Percentiles rank a stretch among this genome's conserved stretches.
Evolutionary conservation across 441 rosid species (phyloP).

Genomic region (Rhodomyrtus psidioides): DNA sequence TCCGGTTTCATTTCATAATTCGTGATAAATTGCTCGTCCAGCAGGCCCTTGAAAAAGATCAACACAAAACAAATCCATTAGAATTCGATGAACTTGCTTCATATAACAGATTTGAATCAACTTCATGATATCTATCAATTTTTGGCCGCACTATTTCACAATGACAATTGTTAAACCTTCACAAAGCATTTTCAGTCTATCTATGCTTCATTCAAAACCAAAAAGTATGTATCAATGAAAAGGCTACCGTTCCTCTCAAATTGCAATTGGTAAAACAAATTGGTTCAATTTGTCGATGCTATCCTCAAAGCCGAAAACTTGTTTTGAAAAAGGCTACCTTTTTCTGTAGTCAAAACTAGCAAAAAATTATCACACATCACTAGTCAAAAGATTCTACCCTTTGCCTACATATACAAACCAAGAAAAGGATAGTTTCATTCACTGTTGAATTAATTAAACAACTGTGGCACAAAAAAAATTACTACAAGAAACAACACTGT

Average conservation of each 20-base stretch:
- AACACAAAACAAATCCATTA: neutral
- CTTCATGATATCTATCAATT: neutral
- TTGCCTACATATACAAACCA: neutral
- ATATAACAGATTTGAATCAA: neutral
- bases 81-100: neutral
- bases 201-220: neutral
- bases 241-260: neutral
- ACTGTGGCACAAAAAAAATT: neutral
- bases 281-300: too few relatives aligned
- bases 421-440: neutral
- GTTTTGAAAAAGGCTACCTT: too few relatives aligned
- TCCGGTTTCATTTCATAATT: neutral
- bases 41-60: neutral
- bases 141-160: neutral
- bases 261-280: neutral
- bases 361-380: neutral
- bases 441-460: neutral
- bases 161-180: neutral
- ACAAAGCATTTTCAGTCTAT: neutral
- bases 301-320: too few relatives aligned
- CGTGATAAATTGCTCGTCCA: neutral
- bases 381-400: neutral
- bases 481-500: neutral
- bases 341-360: neutral
- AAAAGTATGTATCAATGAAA: neutral